phyloP scores from a whole-genome alignment of 352 stramenopile genomes.

The Pythium brachiatum region DNA sequence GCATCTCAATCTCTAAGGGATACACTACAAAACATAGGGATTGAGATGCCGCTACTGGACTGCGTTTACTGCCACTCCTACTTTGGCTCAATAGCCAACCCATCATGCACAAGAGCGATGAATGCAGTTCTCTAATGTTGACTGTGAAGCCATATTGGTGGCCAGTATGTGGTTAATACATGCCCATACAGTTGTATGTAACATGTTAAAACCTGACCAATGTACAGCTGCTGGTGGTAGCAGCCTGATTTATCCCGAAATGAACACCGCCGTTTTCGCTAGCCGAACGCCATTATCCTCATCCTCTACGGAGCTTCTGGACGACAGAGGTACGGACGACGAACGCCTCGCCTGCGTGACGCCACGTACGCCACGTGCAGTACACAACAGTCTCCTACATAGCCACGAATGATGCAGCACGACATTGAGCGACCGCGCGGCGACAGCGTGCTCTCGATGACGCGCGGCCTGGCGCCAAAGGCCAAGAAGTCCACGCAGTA shows the following conservation, averaged over 20 bases:
- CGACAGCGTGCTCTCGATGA: neutral
- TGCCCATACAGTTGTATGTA: neutral
- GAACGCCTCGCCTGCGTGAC: neutral
- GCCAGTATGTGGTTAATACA: neutral
- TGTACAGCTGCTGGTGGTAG: neutral
- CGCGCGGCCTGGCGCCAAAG: neutral
- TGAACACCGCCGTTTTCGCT: neutral
- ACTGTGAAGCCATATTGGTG: no score
- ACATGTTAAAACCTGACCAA: neutral
- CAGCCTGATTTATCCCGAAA: neutral
- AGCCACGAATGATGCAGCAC: neutral
- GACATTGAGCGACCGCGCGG: neutral
- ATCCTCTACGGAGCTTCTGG: neutral
- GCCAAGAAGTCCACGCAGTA: conserved; percentile 8
- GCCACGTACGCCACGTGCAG: neutral
- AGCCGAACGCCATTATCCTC: conserved; percentile 1
- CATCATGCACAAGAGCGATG: no score
- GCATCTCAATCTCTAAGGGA: no score
- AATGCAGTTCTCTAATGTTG: no score
- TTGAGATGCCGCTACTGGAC: no score
- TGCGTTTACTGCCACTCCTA: no score
- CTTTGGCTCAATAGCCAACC: no score
- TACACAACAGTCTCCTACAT: neutral
- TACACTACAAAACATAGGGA: no score
- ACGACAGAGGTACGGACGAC: neutral